These are phyloP conservation scores for Xylaria longipes DNA, from an alignment of 495 filamentous ascomycete species.

Conservation along the genomic window DNA sequence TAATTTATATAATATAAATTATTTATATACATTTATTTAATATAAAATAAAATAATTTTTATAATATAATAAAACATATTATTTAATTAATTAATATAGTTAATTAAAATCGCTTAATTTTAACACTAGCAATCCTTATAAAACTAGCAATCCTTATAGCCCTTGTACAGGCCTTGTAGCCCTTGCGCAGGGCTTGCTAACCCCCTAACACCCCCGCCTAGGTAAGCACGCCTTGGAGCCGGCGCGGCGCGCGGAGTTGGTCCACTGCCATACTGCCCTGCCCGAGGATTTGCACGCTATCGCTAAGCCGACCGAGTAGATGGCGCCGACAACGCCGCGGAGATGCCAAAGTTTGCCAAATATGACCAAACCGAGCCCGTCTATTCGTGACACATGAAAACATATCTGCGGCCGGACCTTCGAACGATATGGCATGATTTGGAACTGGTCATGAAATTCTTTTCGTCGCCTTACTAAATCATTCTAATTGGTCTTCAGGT, in stretches of 20 bases:
- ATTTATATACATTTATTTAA: no score
- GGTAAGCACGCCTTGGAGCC: background rate
- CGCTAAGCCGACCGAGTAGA: background rate
- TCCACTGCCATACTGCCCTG: no score
- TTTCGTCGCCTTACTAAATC: background rate
- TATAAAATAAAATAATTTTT: no score
- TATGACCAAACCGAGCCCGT: background rate
- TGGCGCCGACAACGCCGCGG: slow-evolving; percentile 15
- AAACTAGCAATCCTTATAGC: no score
- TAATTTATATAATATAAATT: no score
- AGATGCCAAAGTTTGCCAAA: slow-evolving; percentile 13
- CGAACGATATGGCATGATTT: slow-evolving; percentile 20
- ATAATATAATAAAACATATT: no score
- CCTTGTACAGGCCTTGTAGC: no score
- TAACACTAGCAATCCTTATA: no score
- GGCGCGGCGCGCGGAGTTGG: slow-evolving; percentile 4
- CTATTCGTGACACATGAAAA: slow-evolving; percentile 14
- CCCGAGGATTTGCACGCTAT: slow-evolving; percentile 4
- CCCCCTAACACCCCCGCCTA: no score
- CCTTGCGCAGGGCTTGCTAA: no score
- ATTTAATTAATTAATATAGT: no score
- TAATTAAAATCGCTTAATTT: no score
- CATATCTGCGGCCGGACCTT: background rate
- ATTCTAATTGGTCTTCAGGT: background rate
- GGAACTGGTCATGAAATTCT: background rate